Percentiles rank a stretch among this genome's conserved stretches.
Evolutionary conservation across 805 yeast genomes (phyloP).

Genomic region (Wickerhamomyces mucosus): DNA sequence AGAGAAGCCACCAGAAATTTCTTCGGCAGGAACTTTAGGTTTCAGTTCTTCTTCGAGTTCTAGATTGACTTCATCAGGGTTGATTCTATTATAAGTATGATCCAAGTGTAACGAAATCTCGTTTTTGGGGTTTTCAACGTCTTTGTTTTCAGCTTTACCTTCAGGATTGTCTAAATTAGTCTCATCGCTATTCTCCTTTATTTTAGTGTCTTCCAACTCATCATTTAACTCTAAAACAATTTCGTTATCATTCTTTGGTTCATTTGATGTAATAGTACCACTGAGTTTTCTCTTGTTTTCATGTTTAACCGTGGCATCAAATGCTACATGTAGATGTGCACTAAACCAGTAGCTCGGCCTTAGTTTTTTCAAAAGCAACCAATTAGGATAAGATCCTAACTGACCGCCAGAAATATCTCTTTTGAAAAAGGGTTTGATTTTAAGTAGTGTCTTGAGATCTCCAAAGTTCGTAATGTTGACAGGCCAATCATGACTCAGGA

Average conservation of each 20-base stretch:
- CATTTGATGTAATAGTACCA: slow-evolving; percentile 1
- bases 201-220: slow-evolving; percentile 2
- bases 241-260: slow-evolving; percentile 14
- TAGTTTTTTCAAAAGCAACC: slow-evolving; percentile 40
- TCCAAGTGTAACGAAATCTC: slow-evolving; percentile 2
- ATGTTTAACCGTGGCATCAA: slow-evolving; percentile 45
- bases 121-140: slow-evolving; percentile 23
- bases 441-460: slow-evolving; percentile 36
- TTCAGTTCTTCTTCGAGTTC: slow-evolving; percentile 1
- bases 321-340: slow-evolving; percentile 80
- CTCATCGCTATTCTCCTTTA: slow-evolving; percentile 14
- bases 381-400: slow-evolving; percentile 67
- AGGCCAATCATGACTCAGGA: slow-evolving; percentile 94
- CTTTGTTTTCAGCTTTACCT: slow-evolving; percentile 9
- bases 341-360: slow-evolving; percentile 76
- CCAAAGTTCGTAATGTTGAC: slow-evolving; percentile 65
- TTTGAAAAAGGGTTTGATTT: slow-evolving; percentile 56
- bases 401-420: slow-evolving; percentile 47
- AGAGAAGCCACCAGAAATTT: slow-evolving; percentile 9
- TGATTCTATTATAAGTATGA: not conserved
- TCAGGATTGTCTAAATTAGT: slow-evolving; percentile 19
- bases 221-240: slow-evolving; percentile 16
- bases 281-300: slow-evolving; percentile 10
- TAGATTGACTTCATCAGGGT: slow-evolving; percentile 13
- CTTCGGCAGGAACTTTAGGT: not conserved